Evolutionary conservation across 163 green algal species (phyloP).

Genomic region (Coccomyxa subellipsoidea): DNA sequence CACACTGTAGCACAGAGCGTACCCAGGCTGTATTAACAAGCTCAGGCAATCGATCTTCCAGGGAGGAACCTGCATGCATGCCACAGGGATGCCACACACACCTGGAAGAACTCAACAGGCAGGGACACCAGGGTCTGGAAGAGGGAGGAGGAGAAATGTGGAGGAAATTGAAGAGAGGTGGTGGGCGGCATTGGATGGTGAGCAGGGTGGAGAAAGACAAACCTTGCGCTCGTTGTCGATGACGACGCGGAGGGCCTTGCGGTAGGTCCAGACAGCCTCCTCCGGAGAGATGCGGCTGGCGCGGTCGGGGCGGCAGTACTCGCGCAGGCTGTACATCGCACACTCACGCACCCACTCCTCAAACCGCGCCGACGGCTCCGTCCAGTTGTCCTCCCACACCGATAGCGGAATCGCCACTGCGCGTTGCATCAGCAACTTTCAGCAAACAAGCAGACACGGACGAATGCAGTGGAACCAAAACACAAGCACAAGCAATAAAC

Average conservation of each 20-base stretch:
- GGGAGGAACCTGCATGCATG: background rate
- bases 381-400: conserved; percentile 46
- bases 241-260: conserved; percentile 51
- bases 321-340: conserved; percentile 55
- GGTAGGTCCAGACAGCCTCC: conserved; percentile 38
- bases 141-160: background rate
- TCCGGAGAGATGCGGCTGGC: conserved; percentile 43
- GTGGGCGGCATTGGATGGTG: background rate
- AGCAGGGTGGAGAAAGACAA: background rate
- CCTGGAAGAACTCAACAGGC: background rate
- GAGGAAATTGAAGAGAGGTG: background rate
- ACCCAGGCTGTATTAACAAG: background rate
- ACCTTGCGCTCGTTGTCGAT: conserved; percentile 53
- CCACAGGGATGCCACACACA: background rate
- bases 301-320: conserved; percentile 64
- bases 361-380: conserved; percentile 53
- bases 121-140: background rate
- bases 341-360: conserved; percentile 62
- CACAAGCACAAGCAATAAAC: background rate
- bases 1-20: no score
- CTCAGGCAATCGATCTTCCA: background rate
- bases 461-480: background rate
- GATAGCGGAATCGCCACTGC: background rate
- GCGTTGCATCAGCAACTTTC: background rate
- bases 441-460: background rate